These are phyloP conservation scores for Globisporangium acanthophoron DNA, from an alignment of 352 stramenopile genomes.

Conservation along the genomic window DNA sequence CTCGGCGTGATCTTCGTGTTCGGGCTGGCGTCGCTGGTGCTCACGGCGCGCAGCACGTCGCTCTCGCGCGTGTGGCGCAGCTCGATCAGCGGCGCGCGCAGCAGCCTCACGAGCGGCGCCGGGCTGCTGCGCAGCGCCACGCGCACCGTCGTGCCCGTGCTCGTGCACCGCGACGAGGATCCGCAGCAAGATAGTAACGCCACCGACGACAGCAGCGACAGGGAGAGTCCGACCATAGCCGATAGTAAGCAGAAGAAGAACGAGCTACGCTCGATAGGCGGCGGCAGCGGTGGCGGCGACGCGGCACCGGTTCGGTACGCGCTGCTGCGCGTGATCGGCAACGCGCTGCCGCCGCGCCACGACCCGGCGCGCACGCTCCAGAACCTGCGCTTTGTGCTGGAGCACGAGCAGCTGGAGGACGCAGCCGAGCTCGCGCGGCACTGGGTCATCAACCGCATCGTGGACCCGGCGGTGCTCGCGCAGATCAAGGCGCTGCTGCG, in stretches of 20 bases:
- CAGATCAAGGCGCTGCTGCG: conserved; percentile 29
- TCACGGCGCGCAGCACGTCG: conserved; percentile 11
- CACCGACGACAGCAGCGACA: background rate
- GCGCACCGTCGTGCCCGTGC: conserved; percentile 12
- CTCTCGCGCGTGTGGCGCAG: conserved; percentile 8
- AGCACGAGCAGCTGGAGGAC: conserved; percentile 38
- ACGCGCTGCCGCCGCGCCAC: conserved; percentile 49
- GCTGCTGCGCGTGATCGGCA: conserved; percentile 39
- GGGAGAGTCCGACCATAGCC: background rate
- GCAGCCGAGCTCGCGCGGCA: conserved; percentile 21
- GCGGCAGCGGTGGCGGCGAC: no score
- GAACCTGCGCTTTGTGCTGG: conserved; percentile 49
- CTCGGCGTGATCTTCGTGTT: conserved; percentile 15
- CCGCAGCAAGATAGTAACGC: conserved; percentile 11
- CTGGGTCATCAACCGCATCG: conserved; percentile 53
- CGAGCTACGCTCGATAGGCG: background rate
- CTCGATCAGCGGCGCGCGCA: background rate
- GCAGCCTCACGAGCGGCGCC: background rate
- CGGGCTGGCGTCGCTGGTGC: conserved; percentile 11
- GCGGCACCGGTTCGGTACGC: conserved; percentile 16
- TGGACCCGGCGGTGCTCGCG: conserved; percentile 17
- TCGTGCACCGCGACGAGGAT: conserved; percentile 10
- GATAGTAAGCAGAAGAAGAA: background rate
- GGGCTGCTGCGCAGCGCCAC: conserved; percentile 7
- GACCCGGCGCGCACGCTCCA: conserved; percentile 28